Base-by-base conservation (phyloP, 2,329 filamentous ascomycete genomes). In the Colletotrichum falcatum region DNA sequence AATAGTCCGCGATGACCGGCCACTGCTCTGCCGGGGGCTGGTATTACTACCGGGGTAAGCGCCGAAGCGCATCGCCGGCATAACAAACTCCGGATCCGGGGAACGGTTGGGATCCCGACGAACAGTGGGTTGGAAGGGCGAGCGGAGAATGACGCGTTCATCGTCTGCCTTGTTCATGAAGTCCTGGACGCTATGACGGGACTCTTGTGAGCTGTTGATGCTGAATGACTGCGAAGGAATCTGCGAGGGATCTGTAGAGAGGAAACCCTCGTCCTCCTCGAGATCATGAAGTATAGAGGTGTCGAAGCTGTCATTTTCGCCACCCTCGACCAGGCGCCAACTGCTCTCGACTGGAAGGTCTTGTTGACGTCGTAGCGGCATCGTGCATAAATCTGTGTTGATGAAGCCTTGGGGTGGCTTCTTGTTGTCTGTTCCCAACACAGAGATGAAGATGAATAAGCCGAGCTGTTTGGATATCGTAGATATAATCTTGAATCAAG, bases 241-340 rank as follows among this genome's bases (percentile, higher is more conserved):
- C 65, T 87, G 86, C 1, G 87, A 87, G 16, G 85, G 85, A 53
- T 82, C 79, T 75, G 82, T 83, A 1, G 81, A 70, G 60, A 81
- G 74, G 30, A 79, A 73, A 33, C 82, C 78, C 58, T 83, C 80
- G 53, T 84, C 83, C 54, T 81, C 80, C 44, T 78, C 78, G 37
- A 85, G 77, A 42, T 83, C 82, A 9, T 84, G 83, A 20, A 88
- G 78, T 64, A 88, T 81, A 12, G 84, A 84, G 7, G 87, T 88
- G 74, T 88, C 87, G 76, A 89, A 89, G 75, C 86, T 89, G 75
- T 89, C 87, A 76, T 89, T 85, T 66, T 89, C 87, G 75, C 83
- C 80, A 65, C 85, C 87, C 68, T 90, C 88, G 16, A 90, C 87
- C 79, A 90, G 83, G 74, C 88, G 87, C 88, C 88, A 90, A 26